These are phyloP conservation scores for Ceriops decandra DNA, from an alignment of 345 rosid genomes.

Conservation along the genomic window DNA sequence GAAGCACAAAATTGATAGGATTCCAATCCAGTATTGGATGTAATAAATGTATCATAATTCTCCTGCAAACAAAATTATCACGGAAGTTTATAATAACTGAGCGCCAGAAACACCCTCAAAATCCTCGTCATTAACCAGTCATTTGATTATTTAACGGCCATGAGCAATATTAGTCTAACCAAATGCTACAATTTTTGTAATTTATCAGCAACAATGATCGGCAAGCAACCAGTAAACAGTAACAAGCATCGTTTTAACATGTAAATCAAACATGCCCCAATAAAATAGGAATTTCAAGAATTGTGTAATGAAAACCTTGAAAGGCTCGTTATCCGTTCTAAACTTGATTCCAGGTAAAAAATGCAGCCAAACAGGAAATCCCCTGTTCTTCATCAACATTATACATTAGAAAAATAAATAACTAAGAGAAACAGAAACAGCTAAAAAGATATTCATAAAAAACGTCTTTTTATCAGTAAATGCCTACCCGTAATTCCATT, in stretches of 20 bases:
- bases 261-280: no score
- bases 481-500: slow-evolving; percentile 82
- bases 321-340: slow-evolving; percentile 84
- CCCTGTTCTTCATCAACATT: slow-evolving; percentile 38
- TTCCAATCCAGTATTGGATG: no score
- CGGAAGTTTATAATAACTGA: no score
- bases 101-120: no score
- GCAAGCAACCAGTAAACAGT: neutral
- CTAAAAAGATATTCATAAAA: no score
- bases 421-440: neutral
- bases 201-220: neutral
- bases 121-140: no score
- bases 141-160: no score
- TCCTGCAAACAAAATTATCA: no score
- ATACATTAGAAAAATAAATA: neutral
- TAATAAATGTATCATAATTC: no score
- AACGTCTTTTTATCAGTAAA: neutral
- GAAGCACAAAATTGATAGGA: neutral
- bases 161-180: no score
- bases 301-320: slow-evolving; percentile 48
- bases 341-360: slow-evolving; percentile 77
- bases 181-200: no score
- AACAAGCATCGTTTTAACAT: neutral
- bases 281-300: neutral
- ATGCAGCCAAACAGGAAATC: slow-evolving; percentile 94